These are phyloP conservation scores for Scorias spongiosa DNA, from an alignment of 2,329 filamentous ascomycete genomes.

Conservation along the genomic window DNA sequence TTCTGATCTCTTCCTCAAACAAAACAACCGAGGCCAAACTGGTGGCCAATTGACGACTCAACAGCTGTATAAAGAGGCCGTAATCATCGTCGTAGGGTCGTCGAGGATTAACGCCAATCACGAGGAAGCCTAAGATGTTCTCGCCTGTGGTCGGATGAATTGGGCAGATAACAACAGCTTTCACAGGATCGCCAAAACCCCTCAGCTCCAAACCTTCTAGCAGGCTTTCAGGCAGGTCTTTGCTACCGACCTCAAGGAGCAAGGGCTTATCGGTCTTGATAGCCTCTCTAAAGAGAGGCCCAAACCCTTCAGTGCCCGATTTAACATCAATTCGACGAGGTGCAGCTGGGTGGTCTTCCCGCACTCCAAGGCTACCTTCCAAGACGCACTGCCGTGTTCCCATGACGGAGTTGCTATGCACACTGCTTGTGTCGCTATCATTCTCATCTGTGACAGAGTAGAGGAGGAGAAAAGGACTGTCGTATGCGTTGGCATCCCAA, in stretches of 20 bases:
- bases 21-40: constrained; percentile 68
- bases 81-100: constrained; percentile 72
- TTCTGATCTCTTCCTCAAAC: constrained; percentile 68
- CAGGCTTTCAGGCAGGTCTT: constrained; percentile 48
- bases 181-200: constrained; percentile 56
- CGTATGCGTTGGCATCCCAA: constrained; percentile 57
- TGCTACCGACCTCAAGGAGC: constrained; percentile 49
- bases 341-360: constrained; percentile 46
- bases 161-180: constrained; percentile 59
- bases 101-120: constrained; percentile 64
- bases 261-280: constrained; percentile 53
- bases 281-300: constrained; percentile 60
- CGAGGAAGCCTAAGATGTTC: constrained; percentile 59
- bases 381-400: constrained; percentile 51
- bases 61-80: constrained; percentile 57
- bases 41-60: constrained; percentile 62
- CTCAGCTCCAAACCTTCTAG: constrained; percentile 53
- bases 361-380: constrained; percentile 57
- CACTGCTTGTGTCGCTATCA: constrained; percentile 57
- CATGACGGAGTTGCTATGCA: constrained; percentile 50
- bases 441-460: constrained; percentile 60
- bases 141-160: constrained; percentile 65
- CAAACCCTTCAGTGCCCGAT: constrained; percentile 56
- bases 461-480: constrained; percentile 61
- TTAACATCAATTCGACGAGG: constrained; percentile 51